Base-by-base conservation (phyloP, 139 green algal genomes). In the Chlorella sp. region DNA sequence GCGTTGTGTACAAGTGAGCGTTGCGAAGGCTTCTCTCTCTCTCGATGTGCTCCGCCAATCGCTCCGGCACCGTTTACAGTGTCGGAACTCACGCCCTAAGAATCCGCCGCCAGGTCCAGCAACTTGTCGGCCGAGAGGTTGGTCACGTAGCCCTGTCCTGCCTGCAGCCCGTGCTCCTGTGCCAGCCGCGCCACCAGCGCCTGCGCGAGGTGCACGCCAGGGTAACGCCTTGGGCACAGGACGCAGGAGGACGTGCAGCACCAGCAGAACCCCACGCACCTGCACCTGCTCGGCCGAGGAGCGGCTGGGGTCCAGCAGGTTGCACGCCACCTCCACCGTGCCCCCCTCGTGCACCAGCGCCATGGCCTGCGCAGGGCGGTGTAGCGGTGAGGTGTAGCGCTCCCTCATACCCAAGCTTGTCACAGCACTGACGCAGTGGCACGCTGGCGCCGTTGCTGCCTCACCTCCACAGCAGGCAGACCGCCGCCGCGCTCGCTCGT, bases 321-420 rank as follows among this genome's bases (percentile, higher is more conserved):
- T 96, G 73, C 88, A 94, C 1, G 91, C 91, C 30, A 96, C 80
- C 75, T 96, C 86, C 10, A 89, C 24, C 42, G 62, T 71, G n/a
- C 79, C 83, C 20, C 72, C 74, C 0, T 27, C 62, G 36, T 95
- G 87, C 30, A 51, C 65, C 66, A 96, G 79, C 1, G 86, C 91
- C 88, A 95, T 94, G 2, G 91, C 86, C 77, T 91, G 77, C 34
- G n/a, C n/a, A n/a, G n/a, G n/a, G n/a, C n/a, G n/a, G n/a, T n/a
- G n/a, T n/a, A n/a, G n/a, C n/a, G n/a, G n/a, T n/a, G n/a, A n/a
- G n/a, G n/a, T n/a, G n/a, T n/a, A n/a, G n/a, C n/a, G n/a, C n/a
- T n/a, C n/a, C n/a, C n/a, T n/a, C n/a, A n/a, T n/a, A n/a, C n/a
- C n/a, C n/a, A n/a, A n/a, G n/a, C n/a, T n/a, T n/a, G n/a, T n/a